phyloP scores from a whole-genome alignment of 2,329 filamentous ascomycete species.

The Microsporum audouinii region DNA sequence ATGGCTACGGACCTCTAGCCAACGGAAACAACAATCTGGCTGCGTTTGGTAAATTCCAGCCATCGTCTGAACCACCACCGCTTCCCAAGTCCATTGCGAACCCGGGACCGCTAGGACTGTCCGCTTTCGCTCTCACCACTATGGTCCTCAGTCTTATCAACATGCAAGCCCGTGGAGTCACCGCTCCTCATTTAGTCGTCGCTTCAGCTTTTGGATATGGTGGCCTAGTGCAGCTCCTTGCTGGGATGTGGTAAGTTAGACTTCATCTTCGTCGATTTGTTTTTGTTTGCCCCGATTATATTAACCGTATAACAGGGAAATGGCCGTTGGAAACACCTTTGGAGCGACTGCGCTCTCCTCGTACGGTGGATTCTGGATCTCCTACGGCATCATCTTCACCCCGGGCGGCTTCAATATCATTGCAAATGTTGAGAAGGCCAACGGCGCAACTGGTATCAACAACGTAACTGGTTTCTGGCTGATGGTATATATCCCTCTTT shows the following conservation, averaged over 20 bases:
- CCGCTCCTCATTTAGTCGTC: slow-evolving; percentile 54
- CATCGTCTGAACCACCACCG: slow-evolving; percentile 36
- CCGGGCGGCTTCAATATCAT: slow-evolving; percentile 54
- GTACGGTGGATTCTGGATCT: slow-evolving; percentile 76
- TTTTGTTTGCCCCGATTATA: not conserved
- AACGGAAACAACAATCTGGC: slow-evolving; percentile 40
- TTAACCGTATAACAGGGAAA: slow-evolving; percentile 50
- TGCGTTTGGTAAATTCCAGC: slow-evolving; percentile 62
- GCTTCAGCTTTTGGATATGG: slow-evolving; percentile 63
- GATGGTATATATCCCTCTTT: slow-evolving; percentile 34
- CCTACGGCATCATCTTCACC: slow-evolving; percentile 60
- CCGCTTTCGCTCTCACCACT: slow-evolving; percentile 70
- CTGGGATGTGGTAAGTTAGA: slow-evolving; percentile 66
- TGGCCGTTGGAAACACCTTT: slow-evolving; percentile 79
- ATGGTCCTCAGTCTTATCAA: slow-evolving; percentile 70
- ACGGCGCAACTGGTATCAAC: slow-evolving; percentile 34
- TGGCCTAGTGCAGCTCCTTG: slow-evolving; percentile 64
- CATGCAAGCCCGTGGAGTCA: slow-evolving; percentile 51
- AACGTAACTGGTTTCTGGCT: slow-evolving; percentile 64
- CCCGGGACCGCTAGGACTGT: slow-evolving; percentile 64
- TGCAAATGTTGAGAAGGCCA: slow-evolving; percentile 30
- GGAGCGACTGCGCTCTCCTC: slow-evolving; percentile 71
- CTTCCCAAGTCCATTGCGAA: slow-evolving; percentile 62
- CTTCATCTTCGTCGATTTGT: not conserved
- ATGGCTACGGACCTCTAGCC: slow-evolving; percentile 42